phyloP scores from a whole-genome alignment of 2,329 filamentous ascomycete genomes.

The Ustilaginoidea virens region DNA sequence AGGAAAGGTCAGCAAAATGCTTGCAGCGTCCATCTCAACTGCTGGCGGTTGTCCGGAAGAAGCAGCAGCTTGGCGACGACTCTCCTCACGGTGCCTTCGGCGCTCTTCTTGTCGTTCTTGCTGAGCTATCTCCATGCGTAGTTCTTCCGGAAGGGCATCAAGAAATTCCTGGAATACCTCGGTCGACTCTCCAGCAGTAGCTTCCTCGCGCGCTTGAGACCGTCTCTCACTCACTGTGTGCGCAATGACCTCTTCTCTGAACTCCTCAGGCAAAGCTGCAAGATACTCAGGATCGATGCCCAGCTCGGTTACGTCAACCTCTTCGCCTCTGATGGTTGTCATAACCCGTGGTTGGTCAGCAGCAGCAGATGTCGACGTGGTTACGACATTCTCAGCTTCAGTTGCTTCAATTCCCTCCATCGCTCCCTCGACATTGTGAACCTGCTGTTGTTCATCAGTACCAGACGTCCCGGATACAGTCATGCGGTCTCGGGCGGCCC shows the following conservation, averaged over 20 bases:
- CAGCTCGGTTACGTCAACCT: conserved; percentile 84
- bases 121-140: conserved; percentile 79
- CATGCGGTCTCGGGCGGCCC: conserved; percentile 13
- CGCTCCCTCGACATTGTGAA: conserved; percentile 19
- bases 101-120: conserved; percentile 83
- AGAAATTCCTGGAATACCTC: conserved; percentile 90
- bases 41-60: conserved; percentile 34
- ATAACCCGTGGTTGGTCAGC: conserved; percentile 41
- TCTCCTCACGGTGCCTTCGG: conserved; percentile 71
- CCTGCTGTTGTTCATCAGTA: conserved; percentile 11
- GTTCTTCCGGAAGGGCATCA: conserved; percentile 77
- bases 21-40: conserved; percentile 76
- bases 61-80: conserved; percentile 48
- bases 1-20: conserved; percentile 81
- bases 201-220: conserved; percentile 56
- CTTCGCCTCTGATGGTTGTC: conserved; percentile 71
- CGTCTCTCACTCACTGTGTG: conserved; percentile 74
- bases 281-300: conserved; percentile 92
- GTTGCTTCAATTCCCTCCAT: conserved; percentile 68
- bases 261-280: conserved; percentile 91
- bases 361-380: conserved; percentile 10
- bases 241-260: conserved; percentile 90
- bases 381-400: conserved; percentile 16
- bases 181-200: conserved; percentile 55
- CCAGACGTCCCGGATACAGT: conserved; percentile 43